A percentile compares a stretch with the other conserved stretches of the same genome.
phyloP scores from a whole-genome alignment of 1,284 basidiomycete genomes.

The Trichosporon sp. region DNA sequence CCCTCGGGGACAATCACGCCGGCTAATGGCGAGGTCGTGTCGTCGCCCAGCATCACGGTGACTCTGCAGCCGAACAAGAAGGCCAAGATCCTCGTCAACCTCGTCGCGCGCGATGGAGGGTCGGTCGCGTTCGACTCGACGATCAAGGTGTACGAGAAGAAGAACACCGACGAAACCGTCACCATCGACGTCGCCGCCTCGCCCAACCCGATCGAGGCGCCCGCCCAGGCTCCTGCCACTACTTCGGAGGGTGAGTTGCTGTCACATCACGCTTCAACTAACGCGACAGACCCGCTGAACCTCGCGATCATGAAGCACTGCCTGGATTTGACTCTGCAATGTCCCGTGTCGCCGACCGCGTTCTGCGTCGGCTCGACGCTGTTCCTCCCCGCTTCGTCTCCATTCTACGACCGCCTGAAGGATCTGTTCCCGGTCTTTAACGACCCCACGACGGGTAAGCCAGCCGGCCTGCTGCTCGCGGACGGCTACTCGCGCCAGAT shows the following conservation, averaged over 20 bases:
- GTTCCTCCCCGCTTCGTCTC: conserved; percentile 53
- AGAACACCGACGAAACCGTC: conserved; percentile 46
- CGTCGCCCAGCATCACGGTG: conserved; percentile 16
- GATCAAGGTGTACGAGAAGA: conserved; percentile 40
- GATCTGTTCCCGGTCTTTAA: conserved; percentile 32
- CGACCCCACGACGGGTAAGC: conserved; percentile 11
- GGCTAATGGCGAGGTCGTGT: conserved; percentile 6
- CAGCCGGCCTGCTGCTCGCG: conserved; percentile 57
- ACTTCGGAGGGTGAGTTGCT: conserved; percentile 10
- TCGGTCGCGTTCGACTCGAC: conserved; percentile 14
- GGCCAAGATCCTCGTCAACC: conserved; percentile 38
- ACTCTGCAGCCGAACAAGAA: conserved; percentile 43
- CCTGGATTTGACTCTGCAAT: conserved; percentile 43
- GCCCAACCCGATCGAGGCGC: conserved; percentile 6
- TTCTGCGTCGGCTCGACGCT: conserved; percentile 94
- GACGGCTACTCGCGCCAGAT: conserved; percentile 90
- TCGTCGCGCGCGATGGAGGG: conserved; percentile 19
- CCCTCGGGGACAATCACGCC: conserved; percentile 11
- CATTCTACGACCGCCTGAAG: conserved; percentile 41
- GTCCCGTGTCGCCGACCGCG: conserved; percentile 59
- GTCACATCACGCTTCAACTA: neutral
- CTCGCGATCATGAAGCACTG: conserved; percentile 44
- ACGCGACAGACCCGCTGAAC: conserved; percentile 34
- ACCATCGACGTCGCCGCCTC: conserved; percentile 24
- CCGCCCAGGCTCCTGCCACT: neutral